phyloP scores from a whole-genome alignment of 495 filamentous ascomycete species.

The Sordaria brevicollis region DNA sequence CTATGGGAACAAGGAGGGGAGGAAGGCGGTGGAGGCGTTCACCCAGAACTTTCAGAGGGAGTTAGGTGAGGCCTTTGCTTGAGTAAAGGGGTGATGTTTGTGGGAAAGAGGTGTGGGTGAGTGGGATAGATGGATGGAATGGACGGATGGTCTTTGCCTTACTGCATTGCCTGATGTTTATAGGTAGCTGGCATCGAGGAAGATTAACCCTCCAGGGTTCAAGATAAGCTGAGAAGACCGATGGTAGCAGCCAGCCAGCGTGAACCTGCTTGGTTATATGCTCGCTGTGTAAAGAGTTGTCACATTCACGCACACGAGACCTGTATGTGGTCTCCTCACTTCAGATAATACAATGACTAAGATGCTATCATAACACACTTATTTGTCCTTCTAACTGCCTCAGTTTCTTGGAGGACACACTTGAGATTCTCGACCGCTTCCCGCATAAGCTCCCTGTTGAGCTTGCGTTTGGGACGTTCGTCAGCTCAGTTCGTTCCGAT shows the following conservation, averaged over 20 bases:
- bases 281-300: background rate
- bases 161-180: background rate
- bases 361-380: background rate
- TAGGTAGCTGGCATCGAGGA: background rate
- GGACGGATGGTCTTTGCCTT: background rate
- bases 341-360: background rate
- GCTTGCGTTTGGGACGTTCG: background rate
- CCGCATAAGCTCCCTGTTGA: background rate
- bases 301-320: background rate
- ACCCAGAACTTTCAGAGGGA: background rate
- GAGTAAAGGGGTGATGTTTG: background rate
- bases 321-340: background rate
- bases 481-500: background rate
- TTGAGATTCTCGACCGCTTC: background rate
- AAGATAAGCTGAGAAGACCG: background rate
- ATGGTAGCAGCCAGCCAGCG: background rate
- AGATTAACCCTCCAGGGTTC: background rate
- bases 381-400: background rate
- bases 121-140: too few species aligned
- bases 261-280: background rate
- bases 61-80: background rate
- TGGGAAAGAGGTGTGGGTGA: background rate
- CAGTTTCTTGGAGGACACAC: background rate
- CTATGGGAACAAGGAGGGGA: background rate
- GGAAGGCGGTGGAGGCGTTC: background rate